Base-by-base conservation (phyloP, 495 filamentous ascomycete genomes). In the Aspergillus baeticus region DNA sequence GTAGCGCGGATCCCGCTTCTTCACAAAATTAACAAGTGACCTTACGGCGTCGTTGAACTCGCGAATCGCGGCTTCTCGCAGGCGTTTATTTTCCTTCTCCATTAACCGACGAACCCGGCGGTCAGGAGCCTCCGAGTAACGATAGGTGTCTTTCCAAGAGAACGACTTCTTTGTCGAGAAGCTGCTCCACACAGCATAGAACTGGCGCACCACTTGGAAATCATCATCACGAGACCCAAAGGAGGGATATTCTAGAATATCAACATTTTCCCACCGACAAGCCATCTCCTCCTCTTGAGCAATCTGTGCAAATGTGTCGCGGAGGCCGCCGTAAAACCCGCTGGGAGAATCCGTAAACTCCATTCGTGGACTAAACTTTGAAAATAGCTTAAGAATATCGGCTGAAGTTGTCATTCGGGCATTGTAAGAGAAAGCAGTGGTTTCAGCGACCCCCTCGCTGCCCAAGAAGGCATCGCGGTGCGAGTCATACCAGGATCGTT, bases 401-500 rank as follows among this genome's bases (percentile, higher is more conserved):
- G 86, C 81, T 17, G 89, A 79, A 13, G 87, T 92, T 11, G 91
- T 96, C 59, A 93, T 71, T 7, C 79, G 80, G 31, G 82, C 73
- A 63, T 88, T 82, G 51, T 86, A 75, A 23, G 84, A 84, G 61
- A 83, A 88, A 38, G 78, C 71, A 31, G 72, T 69, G 68, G 69
- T 38, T 69, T 77, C 57, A 42, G 59, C 22, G 17, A 33, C 58
- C 21, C 66, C 67, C 48, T 83, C 78, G 13, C 82, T 85, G 2
- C 83, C 80, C 47, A 97, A 75, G 45, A 98, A 91, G 13, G 85
- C 86, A 58, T 91, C 87, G 48, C 90, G 87, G 63, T 99, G 94
- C 20, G 91, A 89, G 64, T 99, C 93, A 70, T 99, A 99, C 94
- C 94, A 98, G 8, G 92, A 87, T 43, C 95, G 85, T 68, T 99